These are phyloP conservation scores for Tillandsia fasciculata DNA, from an alignment of 176 grass and related monocot genomes.

Conservation along the genomic window DNA sequence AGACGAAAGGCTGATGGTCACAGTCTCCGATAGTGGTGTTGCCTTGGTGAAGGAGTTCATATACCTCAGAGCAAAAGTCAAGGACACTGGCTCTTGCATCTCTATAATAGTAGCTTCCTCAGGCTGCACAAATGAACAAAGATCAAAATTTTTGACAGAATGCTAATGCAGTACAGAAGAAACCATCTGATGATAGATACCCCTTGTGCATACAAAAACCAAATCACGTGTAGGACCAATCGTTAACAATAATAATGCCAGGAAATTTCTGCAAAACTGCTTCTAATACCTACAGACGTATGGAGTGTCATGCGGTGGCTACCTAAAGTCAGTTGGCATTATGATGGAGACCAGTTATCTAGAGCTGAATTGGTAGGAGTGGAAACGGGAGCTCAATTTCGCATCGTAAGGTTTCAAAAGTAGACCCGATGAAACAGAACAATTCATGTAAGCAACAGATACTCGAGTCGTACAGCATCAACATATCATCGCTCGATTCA, in stretches of 20 bases:
- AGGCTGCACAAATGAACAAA: not conserved
- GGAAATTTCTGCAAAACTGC: not conserved
- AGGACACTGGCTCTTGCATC: slow-evolving; percentile 29
- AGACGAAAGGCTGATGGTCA: slow-evolving; percentile 30
- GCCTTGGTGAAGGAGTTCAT: slow-evolving; percentile 43
- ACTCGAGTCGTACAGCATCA: no score
- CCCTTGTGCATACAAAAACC: slow-evolving; percentile 1
- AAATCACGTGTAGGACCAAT: not conserved
- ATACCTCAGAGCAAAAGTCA: slow-evolving; percentile 30
- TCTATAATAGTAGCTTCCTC: slow-evolving; percentile 28
- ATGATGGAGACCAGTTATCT: no score
- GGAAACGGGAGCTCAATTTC: no score
- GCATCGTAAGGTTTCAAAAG: no score
- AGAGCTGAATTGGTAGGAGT: no score
- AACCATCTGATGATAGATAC: not conserved
- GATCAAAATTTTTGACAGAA: no score
- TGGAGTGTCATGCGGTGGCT: no score
- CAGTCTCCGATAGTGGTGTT: slow-evolving; percentile 25
- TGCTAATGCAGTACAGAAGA: not conserved
- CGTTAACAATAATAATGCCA: not conserved
- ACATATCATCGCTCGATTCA: no score
- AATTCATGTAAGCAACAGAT: no score
- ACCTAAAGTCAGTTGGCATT: no score
- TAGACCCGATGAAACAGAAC: no score
- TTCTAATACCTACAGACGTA: no score